Evolutionary conservation across 768 basidiomycete species (phyloP), one percentile per base, ranked within the genome.

Genomic region (Hericium rajendrae): DNA sequence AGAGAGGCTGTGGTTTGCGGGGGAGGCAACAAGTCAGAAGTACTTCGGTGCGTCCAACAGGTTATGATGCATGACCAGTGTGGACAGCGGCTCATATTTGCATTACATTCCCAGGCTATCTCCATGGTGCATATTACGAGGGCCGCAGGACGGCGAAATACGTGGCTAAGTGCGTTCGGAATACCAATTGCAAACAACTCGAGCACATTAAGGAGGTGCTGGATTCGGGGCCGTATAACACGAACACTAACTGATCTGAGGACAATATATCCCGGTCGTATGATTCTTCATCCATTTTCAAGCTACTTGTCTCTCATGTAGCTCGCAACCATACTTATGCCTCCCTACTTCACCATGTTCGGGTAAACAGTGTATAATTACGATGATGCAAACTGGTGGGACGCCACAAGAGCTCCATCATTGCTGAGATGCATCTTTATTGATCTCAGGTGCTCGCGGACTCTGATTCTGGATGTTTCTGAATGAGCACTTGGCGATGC

Each of bases 1-100:
- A 11, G 65, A 71, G 38, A 71, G 73, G 11, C 70, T 86, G 10
- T 84, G 79, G 75, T 86, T 86, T 60, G 78, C 84, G 0, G 84
- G 83, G 4, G 84, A 86, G 66, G 82, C 78, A 3, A 83, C 78
- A 3, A 84, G 78, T 55, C 68, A 73, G 58, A 72, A 76, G 58
- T 78, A 81, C 67, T 85, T 77, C 64, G 84, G 84, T 82, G 48
- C 41, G 78, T 71, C n/a, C 41, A 11, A 13, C 40, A 40, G 37
- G 18, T 38, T 8, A 12, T 37, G 26, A 20, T 26, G n/a, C 46
- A 16, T 24, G 46, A 9, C n/a, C 24, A 20, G 49, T 22, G 16
- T 51, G 22, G 28, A 46, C 43, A 11, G 43, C 16, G 43, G 43
- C 43, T 16, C 16, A 46, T 51, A 22, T 41, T 16, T 12, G 22